These are phyloP conservation scores for Extremus antarcticus DNA, from an alignment of 495 filamentous ascomycete species.

Conservation along the genomic window DNA sequence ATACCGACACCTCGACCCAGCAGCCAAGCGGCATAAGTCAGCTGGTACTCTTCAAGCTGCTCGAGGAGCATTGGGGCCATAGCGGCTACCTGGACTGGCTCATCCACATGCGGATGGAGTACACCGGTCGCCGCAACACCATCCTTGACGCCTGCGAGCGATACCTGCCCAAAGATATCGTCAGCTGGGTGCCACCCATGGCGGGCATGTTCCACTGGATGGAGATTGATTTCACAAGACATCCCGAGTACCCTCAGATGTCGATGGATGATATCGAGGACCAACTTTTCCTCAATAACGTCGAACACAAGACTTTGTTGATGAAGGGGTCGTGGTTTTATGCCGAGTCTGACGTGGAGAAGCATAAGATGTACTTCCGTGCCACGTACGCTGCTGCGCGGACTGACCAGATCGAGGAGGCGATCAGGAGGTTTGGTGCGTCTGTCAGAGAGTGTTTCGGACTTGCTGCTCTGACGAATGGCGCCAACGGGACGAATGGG, in stretches of 20 bases:
- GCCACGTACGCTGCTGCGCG: slow-evolving; percentile 78
- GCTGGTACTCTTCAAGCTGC: slow-evolving; percentile 70
- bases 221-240: slow-evolving; percentile 59
- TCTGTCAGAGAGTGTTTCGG: slow-evolving; percentile 58
- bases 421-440: slow-evolving; percentile 62
- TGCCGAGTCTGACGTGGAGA: slow-evolving; percentile 41
- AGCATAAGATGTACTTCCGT: slow-evolving; percentile 68
- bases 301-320: slow-evolving; percentile 61
- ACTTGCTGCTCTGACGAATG: slow-evolving; percentile 12
- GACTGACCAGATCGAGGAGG: slow-evolving; percentile 63
- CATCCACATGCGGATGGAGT: slow-evolving; percentile 70
- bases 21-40: slow-evolving; percentile 77
- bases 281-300: slow-evolving; percentile 62
- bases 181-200: slow-evolving; percentile 68
- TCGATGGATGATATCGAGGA: slow-evolving; percentile 65
- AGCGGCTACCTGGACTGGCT: slow-evolving; percentile 85
- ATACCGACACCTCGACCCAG: slow-evolving; percentile 69
- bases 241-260: slow-evolving; percentile 45
- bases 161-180: slow-evolving; percentile 63
- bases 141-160: slow-evolving; percentile 76
- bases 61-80: slow-evolving; percentile 93
- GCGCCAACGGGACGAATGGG: no score
- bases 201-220: slow-evolving; percentile 99
- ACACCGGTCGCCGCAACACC: slow-evolving; percentile 64
- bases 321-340: slow-evolving; percentile 84